Evolutionary conservation across 352 stramenopile species (phyloP), one percentile per base, ranked within the genome.

Genomic region (Pythium pectinolyticum): DNA sequence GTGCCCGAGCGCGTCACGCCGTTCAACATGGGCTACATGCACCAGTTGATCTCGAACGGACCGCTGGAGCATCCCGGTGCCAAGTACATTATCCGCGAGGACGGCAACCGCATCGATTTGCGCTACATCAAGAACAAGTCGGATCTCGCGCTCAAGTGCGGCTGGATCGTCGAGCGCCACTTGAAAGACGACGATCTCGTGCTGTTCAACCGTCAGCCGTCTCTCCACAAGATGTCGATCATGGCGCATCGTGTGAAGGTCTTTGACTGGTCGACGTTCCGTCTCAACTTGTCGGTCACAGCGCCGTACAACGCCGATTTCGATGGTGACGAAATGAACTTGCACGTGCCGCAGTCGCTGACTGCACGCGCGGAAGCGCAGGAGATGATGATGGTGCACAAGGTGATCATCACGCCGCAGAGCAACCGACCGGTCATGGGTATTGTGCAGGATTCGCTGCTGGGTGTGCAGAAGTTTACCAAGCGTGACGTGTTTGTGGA

Each of bases 251-350:
- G 94, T 34, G 97, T 98, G 24, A 99, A 99, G 74, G 96, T 99
- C 40, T 93, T 99, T 59, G 96, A 99, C 82, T 99, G 96, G 94
- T 99, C 92, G 45, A 99, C 98, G 22, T 99, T 99, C 81, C 94
- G 97, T 70, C 78, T 99, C 46, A 99, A 99, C 73, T 78, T 99
- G 54, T 98, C 90, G 41, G 88, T 97, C 19, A 99, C 98, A 6
- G 96, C 96, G 22, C 97, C 98, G 30, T 99, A 99, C 82, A 99
- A 99, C 75, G 98, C 98, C 61, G 98, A 99, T 90, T 99, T 99
- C 69, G 98, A 99, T 87, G 98, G 98, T 50, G 98, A 99, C 72
- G 97, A 99, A 78, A 99, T 99, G 98, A 99, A 99, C 77, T 82
- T 99, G 58, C 94, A 98, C 77, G 90, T 98, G 5, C 96, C 95